Evolutionary conservation across 2,329 filamentous ascomycete species (phyloP).

Genomic region (Aspergillus persii): DNA sequence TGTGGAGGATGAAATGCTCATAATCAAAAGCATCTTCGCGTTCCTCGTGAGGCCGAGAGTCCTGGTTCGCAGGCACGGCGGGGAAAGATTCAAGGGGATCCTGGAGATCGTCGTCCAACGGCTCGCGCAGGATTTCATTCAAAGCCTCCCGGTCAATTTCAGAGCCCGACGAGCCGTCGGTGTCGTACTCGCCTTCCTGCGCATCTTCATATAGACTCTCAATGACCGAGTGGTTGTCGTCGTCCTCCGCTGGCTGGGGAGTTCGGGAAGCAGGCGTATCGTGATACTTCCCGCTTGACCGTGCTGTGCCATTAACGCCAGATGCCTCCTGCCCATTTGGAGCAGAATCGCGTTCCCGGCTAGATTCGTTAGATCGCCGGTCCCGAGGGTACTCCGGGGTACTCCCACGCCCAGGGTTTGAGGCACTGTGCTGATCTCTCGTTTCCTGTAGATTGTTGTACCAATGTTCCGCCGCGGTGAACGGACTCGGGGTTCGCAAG

Average conservation of each 20-base stretch:
- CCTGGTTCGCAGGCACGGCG: constrained; percentile 42
- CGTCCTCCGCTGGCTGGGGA: constrained; percentile 15
- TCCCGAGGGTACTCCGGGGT: constrained; percentile 28
- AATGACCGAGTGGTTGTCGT: constrained; percentile 29
- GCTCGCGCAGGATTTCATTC: constrained; percentile 50
- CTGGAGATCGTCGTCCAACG: constrained; percentile 40
- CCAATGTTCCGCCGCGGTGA: constrained; percentile 69
- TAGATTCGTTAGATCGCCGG: constrained; percentile 14
- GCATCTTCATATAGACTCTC: constrained; percentile 46
- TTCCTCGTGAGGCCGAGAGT: constrained; percentile 78
- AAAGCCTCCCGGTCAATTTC: constrained; percentile 65
- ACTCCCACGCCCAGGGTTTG: constrained; percentile 38
- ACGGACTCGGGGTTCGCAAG: constrained; percentile 72
- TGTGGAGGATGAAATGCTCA: constrained; percentile 91
- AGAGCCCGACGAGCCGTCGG: constrained; percentile 31
- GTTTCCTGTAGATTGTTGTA: constrained; percentile 43
- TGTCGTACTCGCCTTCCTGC: constrained; percentile 40
- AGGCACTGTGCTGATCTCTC: constrained; percentile 30
- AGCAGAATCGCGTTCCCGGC: constrained; percentile 17
- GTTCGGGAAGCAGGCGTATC: constrained; percentile 9
- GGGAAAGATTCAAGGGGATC: constrained; percentile 35
- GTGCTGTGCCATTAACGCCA: constrained; percentile 4
- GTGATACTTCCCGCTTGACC: constrained; percentile 3
- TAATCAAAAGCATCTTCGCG: constrained; percentile 95
- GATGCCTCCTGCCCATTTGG: constrained; percentile 9